Evolutionary conservation across 768 basidiomycete species (phyloP).

Genomic region (Mycena amicta): DNA sequence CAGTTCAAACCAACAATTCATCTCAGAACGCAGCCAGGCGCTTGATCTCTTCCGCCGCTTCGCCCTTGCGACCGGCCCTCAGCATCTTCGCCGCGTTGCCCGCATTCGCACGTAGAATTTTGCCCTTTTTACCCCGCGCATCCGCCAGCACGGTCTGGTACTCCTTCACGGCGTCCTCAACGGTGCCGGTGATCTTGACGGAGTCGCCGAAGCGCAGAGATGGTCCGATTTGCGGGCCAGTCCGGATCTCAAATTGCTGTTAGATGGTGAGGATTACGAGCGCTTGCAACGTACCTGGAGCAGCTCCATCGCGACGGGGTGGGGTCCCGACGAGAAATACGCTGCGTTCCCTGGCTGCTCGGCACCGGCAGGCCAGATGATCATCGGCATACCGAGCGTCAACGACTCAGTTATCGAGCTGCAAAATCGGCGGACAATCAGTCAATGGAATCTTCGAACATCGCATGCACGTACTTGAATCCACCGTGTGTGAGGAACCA

Average conservation of each 20-base stretch:
- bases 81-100: not conserved
- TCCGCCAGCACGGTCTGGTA: slow-evolving; percentile 1
- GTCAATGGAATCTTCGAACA: not conserved
- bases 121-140: slow-evolving; percentile 2
- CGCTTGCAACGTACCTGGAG: slow-evolving; percentile 10
- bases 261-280: too few relatives aligned
- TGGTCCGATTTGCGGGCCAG: slow-evolving; percentile 3
- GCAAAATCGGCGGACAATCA: not conserved
- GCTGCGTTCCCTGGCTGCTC: slow-evolving; percentile 12
- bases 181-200: slow-evolving; percentile 2
- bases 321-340: slow-evolving; percentile 6
- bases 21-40: slow-evolving; percentile 3
- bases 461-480: slow-evolving; percentile 1
- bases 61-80: not conserved
- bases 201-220: not conserved
- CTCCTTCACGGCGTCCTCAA: slow-evolving; percentile 10
- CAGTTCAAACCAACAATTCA: too few relatives aligned
- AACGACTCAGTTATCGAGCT: slow-evolving; percentile 10
- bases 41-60: not conserved
- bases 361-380: slow-evolving; percentile 8
- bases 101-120: not conserved
- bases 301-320: slow-evolving; percentile 10
- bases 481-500: slow-evolving; percentile 11
- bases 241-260: not conserved
- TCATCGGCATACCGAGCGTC: slow-evolving; percentile 9